Conservation (phyloP, 169 alveolate genomes). For the Plasmodium sp. region DNA sequence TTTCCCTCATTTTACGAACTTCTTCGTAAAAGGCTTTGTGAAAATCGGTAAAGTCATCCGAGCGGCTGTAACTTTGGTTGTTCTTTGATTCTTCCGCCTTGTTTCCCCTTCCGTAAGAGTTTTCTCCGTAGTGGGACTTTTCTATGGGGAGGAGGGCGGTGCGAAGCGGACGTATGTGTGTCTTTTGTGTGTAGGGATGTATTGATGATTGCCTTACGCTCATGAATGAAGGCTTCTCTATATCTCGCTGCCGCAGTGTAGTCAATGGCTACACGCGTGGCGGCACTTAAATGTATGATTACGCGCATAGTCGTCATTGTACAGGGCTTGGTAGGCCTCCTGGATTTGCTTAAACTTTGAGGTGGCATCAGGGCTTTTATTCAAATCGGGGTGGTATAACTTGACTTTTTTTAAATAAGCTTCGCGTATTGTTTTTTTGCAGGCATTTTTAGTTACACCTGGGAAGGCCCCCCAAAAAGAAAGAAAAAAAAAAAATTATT, state of each 20-base stretch:
- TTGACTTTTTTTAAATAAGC: constrained; percentile 93
- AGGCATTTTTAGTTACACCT: constrained; percentile 87
- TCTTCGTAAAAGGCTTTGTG: constrained; percentile 72
- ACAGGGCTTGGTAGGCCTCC: constrained; percentile 90
- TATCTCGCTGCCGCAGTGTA: not conserved
- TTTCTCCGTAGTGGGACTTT: constrained; percentile 13
- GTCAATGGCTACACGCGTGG: not conserved
- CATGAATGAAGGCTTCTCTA: not conserved
- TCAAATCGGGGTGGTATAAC: constrained; percentile 93
- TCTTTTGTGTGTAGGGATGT: not conserved
- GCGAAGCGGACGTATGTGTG: not conserved
- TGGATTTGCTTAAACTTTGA: constrained; percentile 89
- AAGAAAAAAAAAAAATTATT: no score
- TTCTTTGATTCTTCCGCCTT: constrained; percentile 27
- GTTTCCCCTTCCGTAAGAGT: not conserved
- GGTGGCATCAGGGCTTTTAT: constrained; percentile 86
- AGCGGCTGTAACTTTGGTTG: not conserved
- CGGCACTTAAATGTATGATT: constrained; percentile 12
- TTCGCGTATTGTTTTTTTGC: constrained; percentile 89
- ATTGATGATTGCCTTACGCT: not conserved
- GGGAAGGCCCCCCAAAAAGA: not conserved
- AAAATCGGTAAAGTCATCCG: constrained; percentile 55
- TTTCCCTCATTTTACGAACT: constrained; percentile 69
- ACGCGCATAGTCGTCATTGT: constrained; percentile 83
- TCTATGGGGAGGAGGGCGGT: not conserved